Base-by-base conservation (phyloP, 768 basidiomycete species). In the Lactifluus rugatus region DNA sequence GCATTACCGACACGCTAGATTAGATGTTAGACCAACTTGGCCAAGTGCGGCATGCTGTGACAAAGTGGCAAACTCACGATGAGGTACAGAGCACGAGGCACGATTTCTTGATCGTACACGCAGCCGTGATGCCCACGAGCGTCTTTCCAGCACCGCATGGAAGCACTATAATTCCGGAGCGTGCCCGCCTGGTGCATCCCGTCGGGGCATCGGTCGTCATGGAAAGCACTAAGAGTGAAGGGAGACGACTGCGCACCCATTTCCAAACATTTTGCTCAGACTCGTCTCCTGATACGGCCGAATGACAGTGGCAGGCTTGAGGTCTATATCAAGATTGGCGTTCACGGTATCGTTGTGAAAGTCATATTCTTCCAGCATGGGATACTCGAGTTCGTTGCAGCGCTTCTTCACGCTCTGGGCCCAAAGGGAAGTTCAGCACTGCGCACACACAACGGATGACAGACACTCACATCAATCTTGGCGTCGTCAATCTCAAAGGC, bases 111-210 rank as follows among this genome's bases (percentile, higher is more conserved):
- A 99, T 94, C 26, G 96, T 99, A 68, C 95, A 97, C 17, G 96
- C 96, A 11, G 96, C 96, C 2, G 95, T 98, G 68, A 99, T 97
- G n/a, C 96, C 96, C 10, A 99, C 96, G 5, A 99, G 79, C 13
- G 96, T 99, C 76, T 99, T 99, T 32, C 96, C 96, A 44, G 96
- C 96, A 53, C 96, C 96, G 69, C 96, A 99, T 32, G 96, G 96
- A 21, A 99, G 76, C 1, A 99, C 96, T 62, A 99, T 98, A 66
- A 99, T 98, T 2, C 96, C 96, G 45, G 93, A 96, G 55, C 96
- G 83, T 47, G 96, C 96, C 69, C 96, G 94, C 50, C 94, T 94
- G 57, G 37, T n/a, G 63, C 65, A 55, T 19, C 48, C 47, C 53
- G 36, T 5, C 42, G 56, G 28, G 65, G 46, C 57, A 56, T 52